A percentile compares a stretch with the other conserved stretches of the same genome.
phyloP scores from a whole-genome alignment of 2,329 filamentous ascomycete genomes.

The Basipetospora chlamydospora region DNA sequence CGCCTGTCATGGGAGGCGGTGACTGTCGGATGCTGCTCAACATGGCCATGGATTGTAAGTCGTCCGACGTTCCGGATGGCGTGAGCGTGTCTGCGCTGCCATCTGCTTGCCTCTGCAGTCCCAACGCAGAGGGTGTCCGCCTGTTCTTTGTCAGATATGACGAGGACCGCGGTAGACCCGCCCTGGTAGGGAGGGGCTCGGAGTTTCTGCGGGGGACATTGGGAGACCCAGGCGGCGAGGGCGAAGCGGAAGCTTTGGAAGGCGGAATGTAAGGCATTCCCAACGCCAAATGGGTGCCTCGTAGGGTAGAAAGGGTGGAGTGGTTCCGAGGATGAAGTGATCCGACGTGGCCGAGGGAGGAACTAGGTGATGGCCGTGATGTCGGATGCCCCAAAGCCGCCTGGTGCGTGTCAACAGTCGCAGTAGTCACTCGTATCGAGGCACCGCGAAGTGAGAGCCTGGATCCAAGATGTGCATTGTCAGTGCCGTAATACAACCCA shows the following conservation, averaged over 20 bases:
- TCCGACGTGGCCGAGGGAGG: too few species aligned
- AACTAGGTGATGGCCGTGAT: too few species aligned
- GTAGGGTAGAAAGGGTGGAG: not conserved
- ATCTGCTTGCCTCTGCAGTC: conserved; percentile 8
- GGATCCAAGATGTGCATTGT: too few species aligned
- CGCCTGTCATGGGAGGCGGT: conserved; percentile 64
- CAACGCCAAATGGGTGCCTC: conserved; percentile 10
- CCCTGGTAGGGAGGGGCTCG: conserved; percentile 7
- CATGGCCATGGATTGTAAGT: conserved; percentile 30
- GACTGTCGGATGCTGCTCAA: conserved; percentile 63
- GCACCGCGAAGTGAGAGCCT: too few species aligned
- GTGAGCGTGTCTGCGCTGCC: conserved; percentile 21
- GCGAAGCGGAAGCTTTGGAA: conserved; percentile 47
- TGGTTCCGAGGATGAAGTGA: not conserved
- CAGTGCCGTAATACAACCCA: too few species aligned
- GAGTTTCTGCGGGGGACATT: conserved; percentile 44
- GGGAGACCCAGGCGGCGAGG: conserved; percentile 42
- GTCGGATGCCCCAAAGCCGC: too few species aligned
- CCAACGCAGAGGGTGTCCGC: conserved; percentile 35
- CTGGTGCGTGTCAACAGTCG: too few species aligned
- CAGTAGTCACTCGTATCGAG: too few species aligned
- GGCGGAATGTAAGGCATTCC: conserved; percentile 85
- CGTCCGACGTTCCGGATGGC: conserved; percentile 34
- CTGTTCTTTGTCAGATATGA: conserved; percentile 52
- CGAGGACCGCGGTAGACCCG: conserved; percentile 47